Evolutionary conservation across 495 filamentous ascomycete genomes (phyloP), one percentile per base, ranked within the genome.

Genomic region (Neurospora intermedia): DNA sequence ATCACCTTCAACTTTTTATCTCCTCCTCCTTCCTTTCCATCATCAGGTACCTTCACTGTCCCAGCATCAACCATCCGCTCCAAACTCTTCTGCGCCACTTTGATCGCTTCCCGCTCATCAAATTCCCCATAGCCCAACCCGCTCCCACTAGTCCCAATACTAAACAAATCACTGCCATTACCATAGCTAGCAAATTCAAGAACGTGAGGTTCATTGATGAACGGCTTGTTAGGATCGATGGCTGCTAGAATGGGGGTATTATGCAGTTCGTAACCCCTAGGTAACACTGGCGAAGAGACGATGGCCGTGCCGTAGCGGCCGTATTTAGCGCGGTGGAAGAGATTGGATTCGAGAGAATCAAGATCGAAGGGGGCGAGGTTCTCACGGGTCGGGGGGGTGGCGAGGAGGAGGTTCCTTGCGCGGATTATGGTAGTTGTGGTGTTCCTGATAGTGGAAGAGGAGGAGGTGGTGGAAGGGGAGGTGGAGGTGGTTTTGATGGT

Each of bases 291-390:
- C 11, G 78, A 77, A 38, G 76, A 73, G 9, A 83, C 76, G 23
- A 81, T 73, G 9, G 78, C 82, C 18, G 79, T 75, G 73, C 79
- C 80, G 69, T 79, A 78, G 42, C 78, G 75, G 11, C 76, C 76
- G 72, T 81, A 79, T 11, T 75, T 77, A 62, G 77, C 77, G 43
- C 79, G 81, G 6, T 76, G 75, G 40, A 84, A 78, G 20, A 79
- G 71, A 35, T 71, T 15, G 27, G 43, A 71, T 69, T 84, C 83
- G 11, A 71, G 62, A 4, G 20, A 16, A 76, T 71, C 74, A 43
- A 83, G 81, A 72, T 83, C 79, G 69, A 82, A 80, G 38, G 80
- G 76, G 10, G 70, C 73, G 31, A 81, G 74, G 45, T 81, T 82
- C 18, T 70, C 66, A 3, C 78, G 83, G 27, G 27, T 31, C 2